A percentile compares a stretch with the other conserved stretches of the same genome.
phyloP scores from a whole-genome alignment of 148 eudicot species.

The Camellia sinensis region DNA sequence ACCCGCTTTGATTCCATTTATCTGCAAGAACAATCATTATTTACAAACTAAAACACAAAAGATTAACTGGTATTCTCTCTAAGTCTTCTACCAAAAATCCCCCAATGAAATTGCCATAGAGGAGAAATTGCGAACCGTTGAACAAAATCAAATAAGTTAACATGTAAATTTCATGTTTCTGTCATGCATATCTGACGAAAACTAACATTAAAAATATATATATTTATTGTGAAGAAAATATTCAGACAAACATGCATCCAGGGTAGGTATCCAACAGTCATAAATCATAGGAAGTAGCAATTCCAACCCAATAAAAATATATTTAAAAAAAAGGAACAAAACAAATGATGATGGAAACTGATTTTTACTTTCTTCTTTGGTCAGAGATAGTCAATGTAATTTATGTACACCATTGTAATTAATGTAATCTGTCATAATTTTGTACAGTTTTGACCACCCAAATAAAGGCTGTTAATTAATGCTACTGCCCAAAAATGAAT shows the following conservation, averaged over 20 bases:
- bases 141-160: conserved; percentile 15
- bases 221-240: not conserved
- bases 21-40: conserved; percentile 24
- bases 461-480: not conserved
- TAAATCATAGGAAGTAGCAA: not conserved
- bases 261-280: not conserved
- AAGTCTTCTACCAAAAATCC: conserved; percentile 21
- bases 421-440: not conserved
- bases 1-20: conserved; percentile 34
- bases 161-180: not conserved
- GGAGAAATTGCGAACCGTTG: conserved; percentile 23
- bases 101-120: conserved; percentile 16
- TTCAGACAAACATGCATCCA: not conserved
- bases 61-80: not conserved
- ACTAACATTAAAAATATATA: not conserved
- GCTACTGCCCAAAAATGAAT: not conserved
- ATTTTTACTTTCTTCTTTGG: not conserved
- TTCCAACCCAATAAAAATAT: not conserved
- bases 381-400: not conserved
- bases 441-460: not conserved
- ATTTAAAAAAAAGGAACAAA: no score
- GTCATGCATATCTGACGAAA: not conserved
- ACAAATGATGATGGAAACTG: not conserved
- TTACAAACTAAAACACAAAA: conserved; percentile 24
- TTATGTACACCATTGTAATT: not conserved